These are phyloP conservation scores for Apiotrichum montevideense DNA, from an alignment of 1,284 basidiomycete species.

Conservation along the genomic window DNA sequence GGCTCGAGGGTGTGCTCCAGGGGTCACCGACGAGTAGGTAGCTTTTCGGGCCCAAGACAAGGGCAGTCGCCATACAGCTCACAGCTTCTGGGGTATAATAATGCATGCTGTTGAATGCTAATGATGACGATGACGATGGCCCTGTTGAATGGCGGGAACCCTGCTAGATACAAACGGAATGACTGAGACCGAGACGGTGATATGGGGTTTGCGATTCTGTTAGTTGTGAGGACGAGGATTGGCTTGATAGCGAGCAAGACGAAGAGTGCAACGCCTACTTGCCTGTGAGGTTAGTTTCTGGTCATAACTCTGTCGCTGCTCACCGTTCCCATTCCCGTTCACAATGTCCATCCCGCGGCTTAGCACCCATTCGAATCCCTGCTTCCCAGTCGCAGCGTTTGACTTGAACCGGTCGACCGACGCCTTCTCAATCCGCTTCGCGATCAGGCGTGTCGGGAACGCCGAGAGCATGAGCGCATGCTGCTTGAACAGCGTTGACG, in stretches of 20 bases:
- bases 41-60: no score
- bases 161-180: background rate
- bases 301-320: background rate
- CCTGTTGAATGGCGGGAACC: slow-evolving; percentile 6
- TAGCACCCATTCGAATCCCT: slow-evolving; percentile 80
- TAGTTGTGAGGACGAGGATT: background rate
- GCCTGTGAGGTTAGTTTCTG: no score
- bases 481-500: slow-evolving; percentile 34
- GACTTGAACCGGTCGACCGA: slow-evolving; percentile 77
- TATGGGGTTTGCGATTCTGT: background rate
- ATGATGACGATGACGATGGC: slow-evolving; percentile 1
- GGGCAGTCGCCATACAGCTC: no score
- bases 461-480: slow-evolving; percentile 48
- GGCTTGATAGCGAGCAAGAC: no score
- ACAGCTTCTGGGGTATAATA: background rate
- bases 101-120: slow-evolving; percentile 11
- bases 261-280: no score
- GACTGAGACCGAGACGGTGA: no score
- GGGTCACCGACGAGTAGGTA: no score
- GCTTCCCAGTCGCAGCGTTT: slow-evolving; percentile 77
- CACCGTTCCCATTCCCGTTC: background rate
- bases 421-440: slow-evolving; percentile 73
- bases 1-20: slow-evolving; percentile 23
- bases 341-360: slow-evolving; percentile 1
- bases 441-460: slow-evolving; percentile 67